phyloP scores from a whole-genome alignment of 2,329 filamentous ascomycete genomes.

The Ophiosphaerella herpotricha region DNA sequence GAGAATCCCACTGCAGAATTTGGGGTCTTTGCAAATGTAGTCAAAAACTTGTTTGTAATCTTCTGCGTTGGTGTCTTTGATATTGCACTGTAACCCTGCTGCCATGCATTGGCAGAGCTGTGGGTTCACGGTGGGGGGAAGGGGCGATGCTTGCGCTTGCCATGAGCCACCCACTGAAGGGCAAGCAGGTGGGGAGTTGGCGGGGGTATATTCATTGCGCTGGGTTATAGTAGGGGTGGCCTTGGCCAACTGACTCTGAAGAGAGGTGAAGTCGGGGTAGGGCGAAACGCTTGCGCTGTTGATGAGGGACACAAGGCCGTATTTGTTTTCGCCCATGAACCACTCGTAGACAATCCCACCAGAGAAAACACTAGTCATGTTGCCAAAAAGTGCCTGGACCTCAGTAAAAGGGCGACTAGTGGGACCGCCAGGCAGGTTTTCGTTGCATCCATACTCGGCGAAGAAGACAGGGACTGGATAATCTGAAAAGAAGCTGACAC shows the following conservation, averaged over 20 bases:
- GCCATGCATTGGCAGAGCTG: conserved; percentile 86
- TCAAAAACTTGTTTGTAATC: conserved; percentile 71
- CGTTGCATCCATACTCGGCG: conserved; percentile 96
- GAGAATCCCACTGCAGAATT: conserved; percentile 68
- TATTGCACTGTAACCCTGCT: conserved; percentile 70
- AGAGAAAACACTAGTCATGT: conserved; percentile 88
- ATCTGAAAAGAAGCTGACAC: conserved; percentile 81
- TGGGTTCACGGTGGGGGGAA: conserved; percentile 82
- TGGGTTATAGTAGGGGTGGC: conserved; percentile 68
- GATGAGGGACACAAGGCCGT: conserved; percentile 72
- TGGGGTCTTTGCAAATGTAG: conserved; percentile 66
- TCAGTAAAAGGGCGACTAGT: conserved; percentile 80
- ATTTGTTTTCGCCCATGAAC: conserved; percentile 88
- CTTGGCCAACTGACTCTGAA: conserved; percentile 70
- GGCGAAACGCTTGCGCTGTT: conserved; percentile 66
- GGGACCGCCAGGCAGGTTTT: conserved; percentile 32
- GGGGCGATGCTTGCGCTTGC: conserved; percentile 66
- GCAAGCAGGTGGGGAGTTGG: conserved; percentile 73
- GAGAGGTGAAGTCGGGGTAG: conserved; percentile 70
- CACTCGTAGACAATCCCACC: conserved; percentile 99
- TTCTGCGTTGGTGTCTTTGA: conserved; percentile 62
- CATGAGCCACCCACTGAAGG: conserved; percentile 69
- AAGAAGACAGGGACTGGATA: conserved; percentile 98
- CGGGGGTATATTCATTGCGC: conserved; percentile 69
- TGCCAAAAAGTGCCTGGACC: conserved; percentile 76